These are phyloP conservation scores for Dactylellina cionopaga DNA, from an alignment of 2,329 filamentous ascomycete species.

Conservation along the genomic window DNA sequence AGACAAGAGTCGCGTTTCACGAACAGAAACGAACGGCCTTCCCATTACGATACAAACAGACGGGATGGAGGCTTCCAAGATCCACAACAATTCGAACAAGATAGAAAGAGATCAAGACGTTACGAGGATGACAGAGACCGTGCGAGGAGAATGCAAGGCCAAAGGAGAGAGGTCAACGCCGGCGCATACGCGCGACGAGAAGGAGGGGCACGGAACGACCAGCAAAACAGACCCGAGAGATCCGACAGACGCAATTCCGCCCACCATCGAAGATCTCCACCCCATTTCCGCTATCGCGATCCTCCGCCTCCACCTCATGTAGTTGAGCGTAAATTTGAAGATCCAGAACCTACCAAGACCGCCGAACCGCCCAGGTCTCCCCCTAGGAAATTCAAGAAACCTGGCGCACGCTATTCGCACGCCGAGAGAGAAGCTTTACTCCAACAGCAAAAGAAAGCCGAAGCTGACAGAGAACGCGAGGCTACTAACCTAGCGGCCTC, in stretches of 20 bases:
- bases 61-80: conserved; percentile 5
- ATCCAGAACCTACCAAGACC: conserved; percentile 34
- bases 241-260: conserved; percentile 22
- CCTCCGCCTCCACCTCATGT: conserved; percentile 32
- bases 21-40: not conserved
- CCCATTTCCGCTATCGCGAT: conserved; percentile 44
- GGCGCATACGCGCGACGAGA: conserved; percentile 38
- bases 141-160: conserved; percentile 19
- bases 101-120: conserved; percentile 28
- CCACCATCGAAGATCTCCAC: conserved; percentile 26
- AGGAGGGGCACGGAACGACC: conserved; percentile 23
- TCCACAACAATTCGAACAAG: conserved; percentile 15
- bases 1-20: conserved; percentile 4
- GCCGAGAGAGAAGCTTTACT: conserved; percentile 39
- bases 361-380: conserved; percentile 26
- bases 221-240: conserved; percentile 2
- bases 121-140: conserved; percentile 44
- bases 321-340: conserved; percentile 34
- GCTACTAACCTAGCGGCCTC: conserved; percentile 40
- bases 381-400: conserved; percentile 45
- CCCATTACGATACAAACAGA: not conserved
- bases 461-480: conserved; percentile 43
- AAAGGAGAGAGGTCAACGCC: conserved; percentile 34
- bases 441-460: conserved; percentile 25
- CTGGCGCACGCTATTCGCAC: conserved; percentile 35